A percentile compares a stretch with the other conserved stretches of the same genome.
Conservation (phyloP, 305 asterid genomes). For the Fraxinus angustifolia region DNA sequence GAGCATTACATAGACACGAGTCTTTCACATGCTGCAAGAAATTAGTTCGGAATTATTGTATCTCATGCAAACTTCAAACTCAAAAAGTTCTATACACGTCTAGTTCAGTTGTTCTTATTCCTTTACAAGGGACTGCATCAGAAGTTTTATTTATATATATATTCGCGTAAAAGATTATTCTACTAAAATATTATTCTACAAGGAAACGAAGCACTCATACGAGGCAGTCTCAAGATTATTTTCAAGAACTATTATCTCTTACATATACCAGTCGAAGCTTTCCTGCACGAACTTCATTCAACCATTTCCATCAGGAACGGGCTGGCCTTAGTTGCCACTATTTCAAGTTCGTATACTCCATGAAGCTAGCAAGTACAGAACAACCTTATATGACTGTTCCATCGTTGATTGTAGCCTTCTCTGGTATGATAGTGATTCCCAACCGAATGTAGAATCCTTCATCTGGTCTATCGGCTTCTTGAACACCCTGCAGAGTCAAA, state of each 20-base stretch:
- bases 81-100: constrained; percentile 20
- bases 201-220: not conserved
- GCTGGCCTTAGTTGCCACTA: not conserved
- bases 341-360: not conserved
- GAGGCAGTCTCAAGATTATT: constrained; percentile 7
- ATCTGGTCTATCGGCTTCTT: constrained; percentile 71
- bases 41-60: not conserved
- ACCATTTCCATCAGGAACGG: not conserved
- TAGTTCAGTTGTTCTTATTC: constrained; percentile 18
- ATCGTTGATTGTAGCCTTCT: constrained; percentile 76
- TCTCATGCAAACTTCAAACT: not conserved
- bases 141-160: not conserved
- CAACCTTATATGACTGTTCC: constrained; percentile 57
- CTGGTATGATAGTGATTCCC: constrained; percentile 62
- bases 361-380: not conserved
- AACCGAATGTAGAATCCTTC: constrained; percentile 83
- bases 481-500: constrained; percentile 51
- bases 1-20: not conserved
- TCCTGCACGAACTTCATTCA: not conserved
- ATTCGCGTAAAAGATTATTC: constrained; percentile 5
- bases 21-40: not conserved
- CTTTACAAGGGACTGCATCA: not conserved
- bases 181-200: not conserved
- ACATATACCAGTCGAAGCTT: constrained; percentile 6
- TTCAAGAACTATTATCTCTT: not conserved